Evolutionary conservation across 768 basidiomycete genomes (phyloP).

Genomic region (Dioszegia aurantiaca): DNA sequence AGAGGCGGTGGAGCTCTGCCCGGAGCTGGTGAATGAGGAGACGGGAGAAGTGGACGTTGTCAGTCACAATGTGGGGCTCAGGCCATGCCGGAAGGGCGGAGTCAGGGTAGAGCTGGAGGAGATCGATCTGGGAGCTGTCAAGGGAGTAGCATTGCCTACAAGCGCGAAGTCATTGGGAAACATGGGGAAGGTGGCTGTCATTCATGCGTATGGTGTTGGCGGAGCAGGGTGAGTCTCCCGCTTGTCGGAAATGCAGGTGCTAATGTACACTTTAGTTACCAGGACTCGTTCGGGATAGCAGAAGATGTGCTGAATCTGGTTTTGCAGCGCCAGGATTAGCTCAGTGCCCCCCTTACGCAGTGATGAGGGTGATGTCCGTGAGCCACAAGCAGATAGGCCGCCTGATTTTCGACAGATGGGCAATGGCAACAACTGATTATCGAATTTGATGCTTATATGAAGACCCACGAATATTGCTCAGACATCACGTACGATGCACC

Average conservation of each 20-base stretch:
- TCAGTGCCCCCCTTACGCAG: not conserved
- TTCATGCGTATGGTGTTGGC: conserved; percentile 66
- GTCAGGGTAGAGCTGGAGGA: conserved; percentile 61
- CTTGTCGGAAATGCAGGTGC: not conserved
- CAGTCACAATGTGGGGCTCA: conserved; percentile 62
- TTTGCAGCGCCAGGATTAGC: not conserved
- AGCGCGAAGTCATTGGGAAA: conserved; percentile 4
- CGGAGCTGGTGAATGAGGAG: conserved; percentile 47
- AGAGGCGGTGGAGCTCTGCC: conserved; percentile 53
- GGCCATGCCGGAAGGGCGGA: conserved; percentile 61
- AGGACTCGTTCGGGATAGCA: conserved; percentile 48
- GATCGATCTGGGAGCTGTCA: conserved; percentile 31
- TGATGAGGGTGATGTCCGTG: not conserved
- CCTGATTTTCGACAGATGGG: too few relatives aligned
- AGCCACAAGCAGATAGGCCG: too few relatives aligned
- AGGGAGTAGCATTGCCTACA: conserved; percentile 1
- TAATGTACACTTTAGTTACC: conserved; percentile 34
- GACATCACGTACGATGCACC: too few relatives aligned
- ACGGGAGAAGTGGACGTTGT: conserved; percentile 56
- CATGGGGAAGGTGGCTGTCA: conserved; percentile 49
- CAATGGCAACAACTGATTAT: too few relatives aligned
- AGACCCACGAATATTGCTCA: too few relatives aligned
- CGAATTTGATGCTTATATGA: too few relatives aligned
- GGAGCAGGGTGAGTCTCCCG: conserved; percentile 31
- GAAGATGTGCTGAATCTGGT: conserved; percentile 37